Conservation (phyloP, 2,329 filamentous ascomycete genomes). For the Cadophora sp. region DNA sequence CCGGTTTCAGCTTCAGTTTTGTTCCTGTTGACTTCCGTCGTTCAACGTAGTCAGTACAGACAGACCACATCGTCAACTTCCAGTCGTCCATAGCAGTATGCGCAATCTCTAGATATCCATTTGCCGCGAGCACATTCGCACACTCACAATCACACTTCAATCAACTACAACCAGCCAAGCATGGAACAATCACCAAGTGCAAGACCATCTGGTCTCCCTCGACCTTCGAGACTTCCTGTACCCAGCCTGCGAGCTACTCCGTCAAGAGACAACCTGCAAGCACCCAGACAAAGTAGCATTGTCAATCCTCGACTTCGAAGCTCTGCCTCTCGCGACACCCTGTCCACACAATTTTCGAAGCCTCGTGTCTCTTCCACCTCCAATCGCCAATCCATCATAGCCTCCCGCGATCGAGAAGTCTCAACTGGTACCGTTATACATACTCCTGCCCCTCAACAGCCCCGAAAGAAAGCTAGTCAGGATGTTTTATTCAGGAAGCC, state of each 20-base stretch:
- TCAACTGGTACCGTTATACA: conserved; percentile 27
- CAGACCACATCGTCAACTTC: conserved; percentile 4
- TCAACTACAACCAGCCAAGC: conserved; percentile 4
- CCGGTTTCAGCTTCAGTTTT: conserved; percentile 9
- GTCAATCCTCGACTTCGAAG: conserved; percentile 40
- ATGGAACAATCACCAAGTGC: conserved; percentile 41
- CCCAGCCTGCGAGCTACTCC: conserved; percentile 53
- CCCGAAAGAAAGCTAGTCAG: conserved; percentile 32
- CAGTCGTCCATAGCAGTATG: conserved; percentile 23
- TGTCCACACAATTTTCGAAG: conserved; percentile 31
- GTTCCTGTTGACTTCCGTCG: conserved; percentile 13
- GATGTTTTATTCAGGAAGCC: conserved; percentile 35
- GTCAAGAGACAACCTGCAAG: conserved; percentile 54
- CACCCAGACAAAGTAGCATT: conserved; percentile 30
- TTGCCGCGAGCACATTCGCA: conserved; percentile 20
- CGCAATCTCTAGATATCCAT: conserved; percentile 1
- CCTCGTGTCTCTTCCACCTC: conserved; percentile 28
- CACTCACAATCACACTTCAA: background rate
- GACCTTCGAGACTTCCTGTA: conserved; percentile 60
- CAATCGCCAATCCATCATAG: conserved; percentile 20
- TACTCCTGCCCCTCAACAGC: conserved; percentile 24
- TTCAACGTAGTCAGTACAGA: conserved; percentile 20
- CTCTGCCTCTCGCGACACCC: conserved; percentile 35
- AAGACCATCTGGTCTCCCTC: conserved; percentile 50
- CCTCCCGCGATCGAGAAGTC: conserved; percentile 24